Conservation (phyloP, 2,329 filamentous ascomycete genomes). For the Fusarium mundagurra region DNA sequence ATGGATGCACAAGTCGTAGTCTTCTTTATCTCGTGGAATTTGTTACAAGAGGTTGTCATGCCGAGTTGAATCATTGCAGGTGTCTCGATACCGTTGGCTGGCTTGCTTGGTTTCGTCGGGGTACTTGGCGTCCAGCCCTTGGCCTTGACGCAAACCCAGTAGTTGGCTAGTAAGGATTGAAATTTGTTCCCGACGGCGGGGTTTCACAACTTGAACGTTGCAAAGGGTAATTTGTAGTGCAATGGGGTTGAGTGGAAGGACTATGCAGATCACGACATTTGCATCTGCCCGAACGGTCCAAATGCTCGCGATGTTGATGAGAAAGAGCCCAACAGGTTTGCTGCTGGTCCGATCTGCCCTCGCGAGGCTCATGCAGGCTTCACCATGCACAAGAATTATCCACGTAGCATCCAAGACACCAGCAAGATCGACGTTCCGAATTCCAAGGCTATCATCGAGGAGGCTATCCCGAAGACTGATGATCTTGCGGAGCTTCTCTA, state of each 20-base stretch:
- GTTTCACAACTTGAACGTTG: too few species aligned
- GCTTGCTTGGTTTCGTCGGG: neutral
- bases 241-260: neutral
- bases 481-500: neutral
- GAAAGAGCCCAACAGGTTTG: neutral
- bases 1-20: neutral
- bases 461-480: neutral
- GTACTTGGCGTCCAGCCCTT: neutral
- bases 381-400: neutral
- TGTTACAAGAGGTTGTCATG: neutral
- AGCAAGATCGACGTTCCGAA: neutral
- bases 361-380: neutral
- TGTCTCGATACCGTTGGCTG: neutral
- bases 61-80: neutral
- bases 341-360: neutral
- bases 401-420: neutral
- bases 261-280: neutral
- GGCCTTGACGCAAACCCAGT: neutral
- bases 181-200: too few species aligned
- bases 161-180: neutral
- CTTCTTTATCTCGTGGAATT: neutral
- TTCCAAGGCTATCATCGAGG: accelerated
- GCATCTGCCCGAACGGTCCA: neutral
- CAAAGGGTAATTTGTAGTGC: too few species aligned
- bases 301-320: neutral